Evolutionary conservation across 768 basidiomycete species (phyloP).

Genomic region (Tylopilus subfusipes): DNA sequence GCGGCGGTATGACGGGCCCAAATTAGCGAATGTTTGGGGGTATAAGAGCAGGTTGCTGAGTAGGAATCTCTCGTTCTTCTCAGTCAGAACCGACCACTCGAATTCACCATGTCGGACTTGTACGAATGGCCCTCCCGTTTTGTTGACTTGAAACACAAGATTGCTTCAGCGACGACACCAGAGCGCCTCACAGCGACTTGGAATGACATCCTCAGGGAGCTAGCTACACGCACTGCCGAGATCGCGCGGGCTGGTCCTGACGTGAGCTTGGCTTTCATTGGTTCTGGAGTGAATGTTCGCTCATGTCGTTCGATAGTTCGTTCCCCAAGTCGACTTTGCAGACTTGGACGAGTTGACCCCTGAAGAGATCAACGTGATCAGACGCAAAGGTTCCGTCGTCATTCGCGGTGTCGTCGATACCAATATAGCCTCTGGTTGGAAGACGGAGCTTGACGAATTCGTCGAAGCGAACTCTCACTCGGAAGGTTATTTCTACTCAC

Average conservation of each 20-base stretch:
- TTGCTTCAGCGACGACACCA: constrained; percentile 49
- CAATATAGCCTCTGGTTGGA: constrained; percentile 56
- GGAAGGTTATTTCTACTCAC: constrained; percentile 38
- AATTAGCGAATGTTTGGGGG: background rate
- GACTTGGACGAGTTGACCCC: constrained; percentile 46
- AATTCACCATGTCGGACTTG: constrained; percentile 11
- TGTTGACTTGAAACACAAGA: constrained; percentile 53
- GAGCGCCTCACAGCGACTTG: constrained; percentile 50
- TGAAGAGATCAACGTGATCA: constrained; percentile 49
- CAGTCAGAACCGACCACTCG: background rate
- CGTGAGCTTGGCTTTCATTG: constrained; percentile 32
- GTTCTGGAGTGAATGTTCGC: background rate
- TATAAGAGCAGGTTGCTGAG: constrained; percentile 14
- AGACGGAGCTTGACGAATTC: constrained; percentile 51
- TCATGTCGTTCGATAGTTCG: constrained; percentile 37
- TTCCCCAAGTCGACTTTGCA: constrained; percentile 60
- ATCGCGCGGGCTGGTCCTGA: constrained; percentile 47
- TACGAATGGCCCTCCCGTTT: constrained; percentile 40
- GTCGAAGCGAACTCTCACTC: constrained; percentile 53
- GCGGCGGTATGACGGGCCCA: background rate
- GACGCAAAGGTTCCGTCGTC: constrained; percentile 54
- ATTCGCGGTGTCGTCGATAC: constrained; percentile 59
- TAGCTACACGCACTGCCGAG: constrained; percentile 42
- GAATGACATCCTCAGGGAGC: constrained; percentile 52
- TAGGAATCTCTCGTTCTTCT: background rate